Conservation (phyloP, 495 filamentous ascomycete species). For the Penicillium turbatum region DNA sequence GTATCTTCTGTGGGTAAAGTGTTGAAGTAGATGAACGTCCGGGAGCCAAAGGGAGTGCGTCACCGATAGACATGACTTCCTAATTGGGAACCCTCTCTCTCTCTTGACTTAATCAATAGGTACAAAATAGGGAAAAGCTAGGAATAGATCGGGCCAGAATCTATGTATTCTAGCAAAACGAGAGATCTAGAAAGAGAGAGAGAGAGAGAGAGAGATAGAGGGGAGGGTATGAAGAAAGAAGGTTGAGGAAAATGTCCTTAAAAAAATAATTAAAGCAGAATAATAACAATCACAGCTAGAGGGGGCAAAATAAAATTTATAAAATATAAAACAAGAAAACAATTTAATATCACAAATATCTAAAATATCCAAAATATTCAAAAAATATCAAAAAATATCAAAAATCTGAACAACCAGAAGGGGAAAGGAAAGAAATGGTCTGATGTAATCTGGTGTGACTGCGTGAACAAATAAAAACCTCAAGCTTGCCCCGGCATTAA, state of each 20-base stretch:
- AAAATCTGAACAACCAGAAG: slow-evolving; percentile 9
- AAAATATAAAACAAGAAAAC: slow-evolving; percentile 8
- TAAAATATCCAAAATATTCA: too few relatives aligned
- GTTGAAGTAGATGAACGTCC: slow-evolving; percentile 5
- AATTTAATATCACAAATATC: too few relatives aligned
- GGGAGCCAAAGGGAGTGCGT: slow-evolving; percentile 12
- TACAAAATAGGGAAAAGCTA: slow-evolving; percentile 10
- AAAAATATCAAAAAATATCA: slow-evolving; percentile 4
- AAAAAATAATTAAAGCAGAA: slow-evolving; percentile 7
- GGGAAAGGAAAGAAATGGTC: slow-evolving; percentile 6
- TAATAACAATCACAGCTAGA: slow-evolving; percentile 11
- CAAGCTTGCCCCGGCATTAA: not conserved
- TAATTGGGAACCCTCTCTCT: slow-evolving; percentile 15
- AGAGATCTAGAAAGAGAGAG: slow-evolving; percentile 6
- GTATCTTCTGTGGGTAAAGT: not conserved
- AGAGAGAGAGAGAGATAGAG: not conserved
- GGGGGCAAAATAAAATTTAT: slow-evolving; percentile 1
- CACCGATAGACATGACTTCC: slow-evolving; percentile 18
- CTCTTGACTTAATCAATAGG: not conserved
- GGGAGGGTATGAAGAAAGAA: not conserved
- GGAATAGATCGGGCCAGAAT: slow-evolving; percentile 10
- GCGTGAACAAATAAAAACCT: slow-evolving; percentile 7
- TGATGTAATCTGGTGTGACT: slow-evolving; percentile 14
- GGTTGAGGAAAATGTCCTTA: not conserved
- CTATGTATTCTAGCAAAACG: not conserved